Percentiles rank a stretch among this genome's conserved stretches.
These are phyloP conservation scores for Sindora glabra DNA, from an alignment of 306 rosid species.

Conservation along the genomic window DNA sequence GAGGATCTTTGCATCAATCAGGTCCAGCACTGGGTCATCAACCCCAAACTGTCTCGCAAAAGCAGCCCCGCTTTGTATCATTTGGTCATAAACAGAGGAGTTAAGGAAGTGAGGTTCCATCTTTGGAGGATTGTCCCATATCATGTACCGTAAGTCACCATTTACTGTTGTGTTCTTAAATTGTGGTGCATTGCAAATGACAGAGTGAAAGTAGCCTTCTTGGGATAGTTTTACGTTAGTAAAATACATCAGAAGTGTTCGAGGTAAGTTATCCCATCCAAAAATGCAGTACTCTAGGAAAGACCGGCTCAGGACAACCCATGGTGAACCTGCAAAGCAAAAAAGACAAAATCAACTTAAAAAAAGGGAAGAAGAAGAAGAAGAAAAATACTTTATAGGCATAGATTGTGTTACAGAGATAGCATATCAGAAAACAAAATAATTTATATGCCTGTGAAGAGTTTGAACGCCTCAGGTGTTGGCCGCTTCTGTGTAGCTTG, in stretches of 20 bases:
- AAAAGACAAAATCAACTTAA: constrained; percentile 16
- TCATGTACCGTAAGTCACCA: constrained; percentile 70
- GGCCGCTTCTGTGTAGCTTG: constrained; percentile 81
- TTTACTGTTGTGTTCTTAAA: constrained; percentile 81
- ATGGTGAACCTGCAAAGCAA: constrained; percentile 79
- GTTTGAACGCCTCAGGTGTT: constrained; percentile 76
- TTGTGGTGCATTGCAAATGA: constrained; percentile 76
- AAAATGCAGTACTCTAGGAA: constrained; percentile 78
- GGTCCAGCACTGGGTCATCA: constrained; percentile 63
- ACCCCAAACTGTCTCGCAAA: constrained; percentile 67
- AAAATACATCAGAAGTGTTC: constrained; percentile 80
- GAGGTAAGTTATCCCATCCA: constrained; percentile 96
- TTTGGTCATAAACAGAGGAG: constrained; percentile 49
- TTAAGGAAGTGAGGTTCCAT: constrained; percentile 88
- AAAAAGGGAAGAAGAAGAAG: no score
- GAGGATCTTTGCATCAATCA: constrained; percentile 67
- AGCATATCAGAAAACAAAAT: constrained; percentile 16
- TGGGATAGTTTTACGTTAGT: constrained; percentile 73
- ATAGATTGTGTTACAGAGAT: background rate
- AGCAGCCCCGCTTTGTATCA: constrained; percentile 79
- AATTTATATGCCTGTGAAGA: constrained; percentile 91
- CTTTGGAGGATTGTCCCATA: constrained; percentile 85
- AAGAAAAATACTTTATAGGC: no score
- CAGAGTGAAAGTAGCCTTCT: constrained; percentile 94
- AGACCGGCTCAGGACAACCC: constrained; percentile 77